These are phyloP conservation scores for Exophiala bonariae DNA, from an alignment of 2,329 filamentous ascomycete species.

Conservation along the genomic window DNA sequence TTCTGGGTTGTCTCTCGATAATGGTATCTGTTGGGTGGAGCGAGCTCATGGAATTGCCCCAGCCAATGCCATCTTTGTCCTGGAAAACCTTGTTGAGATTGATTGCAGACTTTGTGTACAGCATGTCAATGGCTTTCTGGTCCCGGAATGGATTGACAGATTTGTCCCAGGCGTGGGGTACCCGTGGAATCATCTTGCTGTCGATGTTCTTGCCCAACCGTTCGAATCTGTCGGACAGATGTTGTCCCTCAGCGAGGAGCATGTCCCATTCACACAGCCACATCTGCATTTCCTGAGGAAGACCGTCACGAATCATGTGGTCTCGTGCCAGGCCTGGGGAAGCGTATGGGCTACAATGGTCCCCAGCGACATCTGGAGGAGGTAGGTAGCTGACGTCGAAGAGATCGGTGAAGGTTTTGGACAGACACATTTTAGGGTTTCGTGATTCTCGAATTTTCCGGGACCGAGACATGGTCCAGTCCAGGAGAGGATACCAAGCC, in stretches of 20 bases:
- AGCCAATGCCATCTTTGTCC: slow-evolving; percentile 21
- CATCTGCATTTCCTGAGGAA: slow-evolving; percentile 62
- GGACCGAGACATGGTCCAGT: slow-evolving; percentile 61
- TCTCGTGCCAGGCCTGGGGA: slow-evolving; percentile 58
- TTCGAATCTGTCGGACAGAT: slow-evolving; percentile 43
- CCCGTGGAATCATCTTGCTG: slow-evolving; percentile 46
- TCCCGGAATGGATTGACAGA: slow-evolving; percentile 48
- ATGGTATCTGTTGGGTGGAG: slow-evolving; percentile 22
- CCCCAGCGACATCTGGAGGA: slow-evolving; percentile 41
- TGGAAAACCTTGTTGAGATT: slow-evolving; percentile 44
- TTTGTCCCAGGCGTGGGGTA: slow-evolving; percentile 52
- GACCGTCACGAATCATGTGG: slow-evolving; percentile 50
- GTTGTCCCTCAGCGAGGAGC: slow-evolving; percentile 60
- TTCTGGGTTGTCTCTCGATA: slow-evolving; percentile 23
- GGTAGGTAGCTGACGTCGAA: slow-evolving; percentile 51
- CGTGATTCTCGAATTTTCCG: slow-evolving; percentile 57
- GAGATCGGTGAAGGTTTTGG: slow-evolving; percentile 48
- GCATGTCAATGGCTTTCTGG: slow-evolving; percentile 40
- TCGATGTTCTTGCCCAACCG: slow-evolving; percentile 44
- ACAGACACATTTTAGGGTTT: slow-evolving; percentile 52
- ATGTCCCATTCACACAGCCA: slow-evolving; percentile 68
- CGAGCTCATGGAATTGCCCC: slow-evolving; percentile 23
- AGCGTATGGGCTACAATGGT: slow-evolving; percentile 59
- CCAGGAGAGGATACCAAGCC: slow-evolving; percentile 63
- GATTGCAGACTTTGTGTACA: slow-evolving; percentile 45